These are phyloP conservation scores for Limnomonas spitsbergensis DNA, from an alignment of 139 green algal species.

Conservation along the genomic window DNA sequence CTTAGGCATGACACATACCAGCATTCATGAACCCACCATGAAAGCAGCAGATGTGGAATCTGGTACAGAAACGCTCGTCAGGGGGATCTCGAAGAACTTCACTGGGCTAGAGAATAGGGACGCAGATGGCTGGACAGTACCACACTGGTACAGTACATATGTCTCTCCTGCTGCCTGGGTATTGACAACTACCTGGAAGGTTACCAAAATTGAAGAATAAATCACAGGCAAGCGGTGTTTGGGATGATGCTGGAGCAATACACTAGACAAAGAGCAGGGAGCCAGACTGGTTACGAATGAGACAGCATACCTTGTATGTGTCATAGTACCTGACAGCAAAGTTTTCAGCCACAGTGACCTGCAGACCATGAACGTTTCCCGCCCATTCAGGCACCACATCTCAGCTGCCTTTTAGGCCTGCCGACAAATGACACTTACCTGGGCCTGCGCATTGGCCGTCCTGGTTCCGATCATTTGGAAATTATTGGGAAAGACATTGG, in stretches of 20 bases:
- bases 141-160: conserved; percentile 81
- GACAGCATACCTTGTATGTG: conserved; percentile 64
- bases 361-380: background rate
- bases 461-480: background rate
- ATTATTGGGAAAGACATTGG: background rate
- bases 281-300: too few relatives aligned
- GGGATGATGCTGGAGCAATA: too few relatives aligned
- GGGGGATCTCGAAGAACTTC: conserved; percentile 58
- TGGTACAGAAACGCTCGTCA: conserved; percentile 47
- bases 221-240: too few relatives aligned
- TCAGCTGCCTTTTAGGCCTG: background rate
- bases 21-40: too few relatives aligned
- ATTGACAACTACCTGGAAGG: conserved; percentile 61
- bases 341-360: conserved; percentile 56
- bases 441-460: background rate
- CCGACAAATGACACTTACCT: too few relatives aligned
- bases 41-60: conserved; percentile 67
- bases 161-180: conserved; percentile 48
- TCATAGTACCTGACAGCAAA: conserved; percentile 64
- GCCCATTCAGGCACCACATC: background rate
- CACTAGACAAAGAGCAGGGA: too few relatives aligned
- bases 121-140: conserved; percentile 29
- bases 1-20: too few relatives aligned
- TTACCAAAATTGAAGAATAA: too few relatives aligned
- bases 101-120: conserved; percentile 31